Evolutionary conservation across 495 filamentous ascomycete species (phyloP).

Genomic region (Chaetomium cochliodes): DNA sequence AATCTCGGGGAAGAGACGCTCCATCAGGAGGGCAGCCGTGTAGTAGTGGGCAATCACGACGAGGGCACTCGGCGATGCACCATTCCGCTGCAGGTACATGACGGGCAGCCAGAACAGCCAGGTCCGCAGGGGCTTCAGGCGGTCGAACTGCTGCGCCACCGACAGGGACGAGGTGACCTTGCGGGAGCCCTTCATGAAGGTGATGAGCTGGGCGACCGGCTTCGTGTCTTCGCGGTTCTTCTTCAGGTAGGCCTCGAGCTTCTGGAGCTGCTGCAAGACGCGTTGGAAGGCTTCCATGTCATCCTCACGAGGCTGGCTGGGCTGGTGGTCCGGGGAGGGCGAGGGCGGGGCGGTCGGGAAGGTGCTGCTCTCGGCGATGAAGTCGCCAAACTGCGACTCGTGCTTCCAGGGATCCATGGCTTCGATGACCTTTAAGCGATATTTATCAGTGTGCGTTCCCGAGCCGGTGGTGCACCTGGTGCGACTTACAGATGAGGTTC

Average conservation of each 20-base stretch:
- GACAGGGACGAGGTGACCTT: conserved; percentile 69
- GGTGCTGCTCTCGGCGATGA: conserved; percentile 72
- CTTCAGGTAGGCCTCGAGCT: conserved; percentile 67
- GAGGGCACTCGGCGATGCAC: conserved; percentile 62
- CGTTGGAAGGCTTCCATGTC: conserved; percentile 66
- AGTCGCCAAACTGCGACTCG: conserved; percentile 79
- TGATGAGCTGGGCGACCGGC: conserved; percentile 73
- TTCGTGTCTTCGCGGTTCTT: conserved; percentile 71
- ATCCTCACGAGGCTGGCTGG: conserved; percentile 59
- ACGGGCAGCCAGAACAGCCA: conserved; percentile 97
- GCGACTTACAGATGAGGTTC: conserved; percentile 73
- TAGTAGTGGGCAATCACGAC: conserved; percentile 90
- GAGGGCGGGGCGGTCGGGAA: conserved; percentile 63
- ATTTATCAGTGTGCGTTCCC: conserved; percentile 34
- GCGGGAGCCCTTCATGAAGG: conserved; percentile 76
- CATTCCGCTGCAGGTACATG: conserved; percentile 58
- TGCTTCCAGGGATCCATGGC: conserved; percentile 93
- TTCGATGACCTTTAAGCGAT: conserved; percentile 63
- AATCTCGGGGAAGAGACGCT: conserved; percentile 86
- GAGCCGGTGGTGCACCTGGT: neutral
- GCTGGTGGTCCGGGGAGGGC: conserved; percentile 57
- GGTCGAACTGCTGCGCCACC: conserved; percentile 79
- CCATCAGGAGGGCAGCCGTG: conserved; percentile 78
- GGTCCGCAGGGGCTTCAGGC: conserved; percentile 76
- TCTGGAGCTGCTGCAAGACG: conserved; percentile 66